Evolutionary conservation across 345 rosid species (phyloP).

Genomic region (Syzygium oleosum): DNA sequence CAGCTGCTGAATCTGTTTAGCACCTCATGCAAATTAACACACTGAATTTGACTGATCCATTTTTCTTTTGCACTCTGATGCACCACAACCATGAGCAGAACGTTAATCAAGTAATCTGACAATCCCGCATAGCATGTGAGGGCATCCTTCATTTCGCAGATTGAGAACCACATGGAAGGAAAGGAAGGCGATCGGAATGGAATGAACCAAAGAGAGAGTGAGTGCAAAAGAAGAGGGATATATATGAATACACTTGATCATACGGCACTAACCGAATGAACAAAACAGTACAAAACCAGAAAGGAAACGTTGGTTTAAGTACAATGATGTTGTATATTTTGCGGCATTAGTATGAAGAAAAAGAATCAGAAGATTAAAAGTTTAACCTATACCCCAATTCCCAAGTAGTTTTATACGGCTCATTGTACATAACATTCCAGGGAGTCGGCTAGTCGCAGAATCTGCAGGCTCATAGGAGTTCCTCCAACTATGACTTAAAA

Average conservation of each 20-base stretch:
- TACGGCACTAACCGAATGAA: neutral
- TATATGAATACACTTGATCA: neutral
- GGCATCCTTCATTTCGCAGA: neutral
- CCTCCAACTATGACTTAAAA: constrained; percentile 37
- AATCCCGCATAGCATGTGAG: neutral
- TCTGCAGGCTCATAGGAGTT: constrained; percentile 28
- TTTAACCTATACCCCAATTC: neutral
- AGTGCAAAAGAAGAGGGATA: neutral
- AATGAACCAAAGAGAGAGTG: neutral
- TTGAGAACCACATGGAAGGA: neutral
- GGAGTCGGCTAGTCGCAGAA: neutral
- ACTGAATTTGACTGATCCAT: neutral
- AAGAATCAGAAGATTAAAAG: neutral
- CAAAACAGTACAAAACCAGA: neutral
- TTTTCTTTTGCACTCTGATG: neutral
- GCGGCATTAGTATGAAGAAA: neutral
- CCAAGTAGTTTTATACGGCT: neutral
- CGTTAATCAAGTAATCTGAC: neutral
- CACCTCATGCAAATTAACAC: neutral
- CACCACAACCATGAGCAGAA: neutral
- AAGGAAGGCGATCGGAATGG: neutral
- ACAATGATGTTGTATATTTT: neutral
- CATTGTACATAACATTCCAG: neutral
- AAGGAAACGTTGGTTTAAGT: neutral
- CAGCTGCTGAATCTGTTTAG: neutral